Base-by-base conservation (phyloP, 148 eudicot genomes). In the Cornus suecica region DNA sequence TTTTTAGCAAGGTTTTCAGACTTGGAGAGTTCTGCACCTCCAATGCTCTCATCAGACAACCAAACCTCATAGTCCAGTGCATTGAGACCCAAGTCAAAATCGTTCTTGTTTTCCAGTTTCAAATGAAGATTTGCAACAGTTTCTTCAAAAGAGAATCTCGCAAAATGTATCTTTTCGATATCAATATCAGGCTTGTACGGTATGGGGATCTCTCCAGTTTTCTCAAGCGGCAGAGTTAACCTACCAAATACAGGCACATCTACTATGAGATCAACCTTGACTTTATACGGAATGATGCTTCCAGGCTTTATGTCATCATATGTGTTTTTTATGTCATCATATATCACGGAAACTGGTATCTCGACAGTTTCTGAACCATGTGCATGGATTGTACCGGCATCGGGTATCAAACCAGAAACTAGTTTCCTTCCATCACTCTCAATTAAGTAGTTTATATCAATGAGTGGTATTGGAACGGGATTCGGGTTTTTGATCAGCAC, bases 181-280 rank as follows among this genome's bases (percentile, higher is more conserved):
- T 91, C 97, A 31, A 95, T 83, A 71, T 95, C 97, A 29, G 99
- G 99, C 82, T 92, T 92, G 81, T 95, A 89, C 41, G 99, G 99
- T 63, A 93, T 83, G 1, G 99, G 99, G 79, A 95, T 91, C 87
- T 95, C 87, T 58, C 97, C 99, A 13, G 75, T 85, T 81, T 95
- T 95, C 93, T 93, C 93, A 63, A 95, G 85, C 0, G 99, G 99
- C 62, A 95, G 74, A 70, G 99, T 95, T 75, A 95, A 80, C 85
- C 97, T 84, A 51, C 99, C 99, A 37, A 93, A 67, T 67, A 95
- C 88, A 9, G 97, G 99, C 78, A 92, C 97, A 80, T 95, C 97
- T 73, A 93, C 82, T 9, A 92, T 82, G 64, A 95, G 93, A 28
- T 92, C 99, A 79, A 95, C 99, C 81, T 87, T 92, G 69, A 92